These are phyloP conservation scores for Chlorella sorokiniana DNA, from an alignment of 139 green algal species.

Conservation along the genomic window DNA sequence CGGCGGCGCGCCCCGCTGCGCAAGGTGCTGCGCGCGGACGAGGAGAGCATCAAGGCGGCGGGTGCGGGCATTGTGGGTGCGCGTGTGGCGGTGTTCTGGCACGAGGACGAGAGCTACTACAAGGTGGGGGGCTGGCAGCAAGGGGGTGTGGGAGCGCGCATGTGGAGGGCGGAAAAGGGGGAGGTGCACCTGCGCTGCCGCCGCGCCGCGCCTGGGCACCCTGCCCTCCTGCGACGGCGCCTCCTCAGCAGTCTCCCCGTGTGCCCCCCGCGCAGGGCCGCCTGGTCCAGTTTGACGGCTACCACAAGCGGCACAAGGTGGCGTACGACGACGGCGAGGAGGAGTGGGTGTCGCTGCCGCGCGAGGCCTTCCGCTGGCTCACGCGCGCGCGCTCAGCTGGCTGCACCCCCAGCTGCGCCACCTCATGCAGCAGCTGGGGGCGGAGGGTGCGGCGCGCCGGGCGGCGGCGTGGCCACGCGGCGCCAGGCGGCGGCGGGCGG, in stretches of 20 bases:
- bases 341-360: conserved; percentile 58
- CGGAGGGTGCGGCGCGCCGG: background rate
- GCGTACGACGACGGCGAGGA: conserved; percentile 70
- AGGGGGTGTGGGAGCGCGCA: too few relatives aligned
- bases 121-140: conserved; percentile 10
- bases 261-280: conserved; percentile 28
- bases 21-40: conserved; percentile 24
- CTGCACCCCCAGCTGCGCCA: conserved; percentile 11
- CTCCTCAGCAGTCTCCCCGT: background rate
- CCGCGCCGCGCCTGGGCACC: background rate
- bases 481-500: conserved; percentile 1
- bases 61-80: conserved; percentile 34
- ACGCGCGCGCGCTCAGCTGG: conserved; percentile 20
- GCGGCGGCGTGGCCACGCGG: conserved; percentile 11
- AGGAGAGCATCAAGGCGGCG: conserved; percentile 26
- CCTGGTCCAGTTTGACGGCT: conserved; percentile 48
- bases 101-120: conserved; percentile 31
- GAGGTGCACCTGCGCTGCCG: background rate
- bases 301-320: conserved; percentile 61
- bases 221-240: background rate
- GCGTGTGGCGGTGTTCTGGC: conserved; percentile 50
- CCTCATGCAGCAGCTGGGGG: conserved; percentile 48
- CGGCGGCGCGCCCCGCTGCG: background rate
- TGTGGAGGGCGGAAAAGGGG: background rate
- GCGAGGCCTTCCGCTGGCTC: conserved; percentile 51